Base-by-base conservation (phyloP, 306 rosid genomes). In the Castanospermum australe region DNA sequence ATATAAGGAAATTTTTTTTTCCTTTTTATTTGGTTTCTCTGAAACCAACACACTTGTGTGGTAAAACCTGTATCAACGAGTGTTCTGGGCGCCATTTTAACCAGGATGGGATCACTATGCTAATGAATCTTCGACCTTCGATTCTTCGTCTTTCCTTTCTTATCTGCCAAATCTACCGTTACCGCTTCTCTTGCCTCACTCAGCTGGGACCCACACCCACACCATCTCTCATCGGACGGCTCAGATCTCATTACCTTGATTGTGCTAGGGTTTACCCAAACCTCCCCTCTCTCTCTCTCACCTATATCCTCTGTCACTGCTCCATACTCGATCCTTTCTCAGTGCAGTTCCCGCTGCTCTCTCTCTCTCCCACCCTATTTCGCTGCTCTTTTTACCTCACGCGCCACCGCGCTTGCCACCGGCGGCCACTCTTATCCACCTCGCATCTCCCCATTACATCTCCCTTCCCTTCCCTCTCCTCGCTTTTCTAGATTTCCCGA, bases 401-500 rank as follows among this genome's bases (percentile, higher is more conserved):
- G 87, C 79, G 87, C 91, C 84, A 87, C 87, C 86, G 77, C 84
- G 86, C 9, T 20, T 14, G 0, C 83, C 59, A 15, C 75, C 89
- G 91, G 93, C 91, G 89, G 87, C 82, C 71, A 57, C 79, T 17
- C 47, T 17, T 67, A 69, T 59, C 85, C 57, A 56, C 59, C 84
- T 87, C 92, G 90, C 83, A 71, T 83, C 85, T 79, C 87, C 87
- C 91, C 85, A 63, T 84, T 82, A 28, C 47, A 70, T 88, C 77
- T 79, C 72, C 36, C 28, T 64, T 48, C 42, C 92, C 96, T 94
- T 92, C 97, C 98, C 97, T 94, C 98, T 92, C 97, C 97, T 94
- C 98, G 78, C 35, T 75, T 84, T 78, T 85, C 76, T 38, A 50
- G 1, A 17, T 59, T 24, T 38, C 11, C 45, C 56, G 32, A 62